Conservation (phyloP, 2,329 filamentous ascomycete genomes). For the Pseudocercospora eumusae region DNA sequence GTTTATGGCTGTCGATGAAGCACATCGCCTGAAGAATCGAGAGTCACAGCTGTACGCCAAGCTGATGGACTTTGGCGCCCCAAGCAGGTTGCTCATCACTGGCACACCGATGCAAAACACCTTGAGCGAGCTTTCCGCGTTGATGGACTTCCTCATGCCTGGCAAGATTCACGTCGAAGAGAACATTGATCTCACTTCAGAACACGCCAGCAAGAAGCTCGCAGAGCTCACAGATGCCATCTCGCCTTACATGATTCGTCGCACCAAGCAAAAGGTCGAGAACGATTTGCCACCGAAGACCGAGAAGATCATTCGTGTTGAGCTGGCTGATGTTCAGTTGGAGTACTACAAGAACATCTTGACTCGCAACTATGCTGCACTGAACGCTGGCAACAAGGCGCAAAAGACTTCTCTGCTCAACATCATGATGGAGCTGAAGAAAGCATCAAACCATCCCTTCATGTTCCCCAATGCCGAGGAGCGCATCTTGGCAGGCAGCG, state of each 20-base stretch:
- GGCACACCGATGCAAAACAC: slow-evolving; percentile 98
- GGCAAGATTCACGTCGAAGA: slow-evolving; percentile 88
- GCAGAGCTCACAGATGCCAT: slow-evolving; percentile 82
- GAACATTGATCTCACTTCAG: slow-evolving; percentile 77
- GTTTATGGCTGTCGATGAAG: slow-evolving; percentile 92
- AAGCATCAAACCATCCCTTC: slow-evolving; percentile 97
- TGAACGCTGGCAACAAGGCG: slow-evolving; percentile 85
- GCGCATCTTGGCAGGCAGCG: slow-evolving; percentile 73
- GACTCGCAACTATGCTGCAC: slow-evolving; percentile 90
- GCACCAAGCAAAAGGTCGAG: slow-evolving; percentile 96
- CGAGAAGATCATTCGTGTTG: slow-evolving; percentile 97
- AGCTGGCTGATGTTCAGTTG: slow-evolving; percentile 91
- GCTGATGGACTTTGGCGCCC: slow-evolving; percentile 80
- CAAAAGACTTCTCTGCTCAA: slow-evolving; percentile 95
- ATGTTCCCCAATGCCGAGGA: slow-evolving; percentile 96
- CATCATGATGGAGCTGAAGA: slow-evolving; percentile 99
- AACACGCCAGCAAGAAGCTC: slow-evolving; percentile 83
- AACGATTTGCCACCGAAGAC: slow-evolving; percentile 95
- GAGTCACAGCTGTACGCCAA: slow-evolving; percentile 91
- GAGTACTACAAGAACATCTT: slow-evolving; percentile 99
- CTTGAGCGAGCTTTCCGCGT: slow-evolving; percentile 82
- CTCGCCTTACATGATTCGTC: slow-evolving; percentile 89
- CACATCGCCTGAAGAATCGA: slow-evolving; percentile 92
- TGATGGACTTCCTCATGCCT: slow-evolving; percentile 97
- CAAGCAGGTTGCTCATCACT: slow-evolving; percentile 88